Evolutionary conservation across 768 basidiomycete genomes (phyloP), one percentile per base, ranked within the genome.

Genomic region (Leccinum olivaceopallidum): DNA sequence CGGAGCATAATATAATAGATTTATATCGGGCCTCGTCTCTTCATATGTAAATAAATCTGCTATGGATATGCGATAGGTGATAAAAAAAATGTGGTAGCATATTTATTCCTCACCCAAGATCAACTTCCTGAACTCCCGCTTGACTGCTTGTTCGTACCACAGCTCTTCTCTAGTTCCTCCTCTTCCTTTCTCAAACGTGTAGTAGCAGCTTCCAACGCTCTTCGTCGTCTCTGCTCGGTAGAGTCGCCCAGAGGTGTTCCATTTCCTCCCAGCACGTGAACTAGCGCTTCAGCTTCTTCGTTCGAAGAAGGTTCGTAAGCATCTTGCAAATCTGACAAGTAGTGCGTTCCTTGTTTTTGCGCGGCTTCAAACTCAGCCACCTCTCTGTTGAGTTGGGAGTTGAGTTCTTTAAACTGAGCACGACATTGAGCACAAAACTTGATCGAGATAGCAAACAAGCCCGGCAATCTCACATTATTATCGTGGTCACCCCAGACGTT

Each of bases 401-500:
- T 90, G 6, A 92, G 76, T 60, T 83, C 80, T 68, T 90, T 92
- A 71, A 92, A 92, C 91, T 68, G 22, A 0, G 22, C n/a, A 18
- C 87, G 59, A 10, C n/a, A 6, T 26, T 48, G 20, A 61, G 53
- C 39, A 26, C 37, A 47, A 10, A 42, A 32, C 53, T 54, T 4
- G 12, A 24, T 30, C 42, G 5, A 12, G 18, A 22, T 22, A n/a
- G 22, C 22, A 62, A 20, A n/a, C 24, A 13, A 47, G 24, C 18
- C 8, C 4, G 14, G 26, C 52, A 22, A 22, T 9, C 87, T 69
- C 62, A 90, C 90, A 62, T 89, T 83, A 55, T 90, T 80, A 66
- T 88, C 86, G 65, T 92, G 90, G 62, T 86, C 84, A 4, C 83
- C 77, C 83, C 85, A 89, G 0, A 88, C 81, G 65, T 90, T 92